Conservation (phyloP, 73 alveolate genomes). For the Blepharisma stoltei region DNA sequence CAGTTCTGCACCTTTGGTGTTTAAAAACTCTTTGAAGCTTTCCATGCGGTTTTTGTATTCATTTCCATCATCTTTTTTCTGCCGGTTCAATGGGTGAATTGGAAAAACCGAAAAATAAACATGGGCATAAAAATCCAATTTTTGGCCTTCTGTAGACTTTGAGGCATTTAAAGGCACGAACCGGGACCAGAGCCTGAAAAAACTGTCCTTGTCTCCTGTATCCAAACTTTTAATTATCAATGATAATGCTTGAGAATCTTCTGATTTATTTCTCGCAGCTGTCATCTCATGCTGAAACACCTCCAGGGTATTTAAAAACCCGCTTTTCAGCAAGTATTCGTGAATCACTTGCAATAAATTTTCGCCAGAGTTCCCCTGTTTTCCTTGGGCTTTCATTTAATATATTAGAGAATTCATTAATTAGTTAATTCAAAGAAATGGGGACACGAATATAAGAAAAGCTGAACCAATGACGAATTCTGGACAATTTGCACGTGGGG, state of each 20-base stretch:
- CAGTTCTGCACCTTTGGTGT: constrained; percentile 84
- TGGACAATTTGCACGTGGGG: constrained; percentile 95
- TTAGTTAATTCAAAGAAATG: background rate
- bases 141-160: constrained; percentile 77
- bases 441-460: background rate
- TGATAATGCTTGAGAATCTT: constrained; percentile 33
- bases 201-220: constrained; percentile 81
- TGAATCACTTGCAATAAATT: constrained; percentile 45
- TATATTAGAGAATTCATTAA: too few species aligned
- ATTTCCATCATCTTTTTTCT: constrained; percentile 54
- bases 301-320: constrained; percentile 80
- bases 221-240: constrained; percentile 57
- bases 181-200: constrained; percentile 86
- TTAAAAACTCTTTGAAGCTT: constrained; percentile 84
- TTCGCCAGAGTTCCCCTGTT: background rate
- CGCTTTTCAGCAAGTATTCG: constrained; percentile 88
- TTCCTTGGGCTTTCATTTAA: too few species aligned
- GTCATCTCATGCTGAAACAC: constrained; percentile 69
- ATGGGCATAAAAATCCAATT: constrained; percentile 84
- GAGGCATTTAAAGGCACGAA: constrained; percentile 78
- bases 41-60: constrained; percentile 71
- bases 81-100: constrained; percentile 73
- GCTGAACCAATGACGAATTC: constrained; percentile 75
- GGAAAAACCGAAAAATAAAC: constrained; percentile 94
- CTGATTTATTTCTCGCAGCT: constrained; percentile 39